Conservation (phyloP, 129 eudicot genomes). For the Saussurea involucrata region DNA sequence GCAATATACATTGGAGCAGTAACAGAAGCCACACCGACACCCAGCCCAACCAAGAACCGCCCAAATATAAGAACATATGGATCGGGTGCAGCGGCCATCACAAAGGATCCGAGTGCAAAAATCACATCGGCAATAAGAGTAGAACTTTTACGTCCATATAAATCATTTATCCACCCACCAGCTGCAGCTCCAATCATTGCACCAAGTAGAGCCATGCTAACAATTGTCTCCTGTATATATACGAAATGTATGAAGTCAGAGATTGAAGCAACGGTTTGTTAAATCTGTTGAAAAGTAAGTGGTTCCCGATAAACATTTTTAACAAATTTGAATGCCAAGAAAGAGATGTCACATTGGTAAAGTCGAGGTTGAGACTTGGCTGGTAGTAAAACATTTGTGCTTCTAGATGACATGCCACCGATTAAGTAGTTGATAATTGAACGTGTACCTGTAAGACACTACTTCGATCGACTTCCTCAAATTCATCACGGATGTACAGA, state of each 20-base stretch:
- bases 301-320: not conserved
- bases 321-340: not conserved
- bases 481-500: slow-evolving; percentile 64
- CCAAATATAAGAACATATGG: slow-evolving; percentile 61
- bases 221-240: slow-evolving; percentile 60
- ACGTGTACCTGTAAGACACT: slow-evolving; percentile 53
- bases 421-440: slow-evolving; percentile 3
- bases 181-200: slow-evolving; percentile 72
- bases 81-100: slow-evolving; percentile 65
- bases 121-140: slow-evolving; percentile 62
- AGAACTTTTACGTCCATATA: slow-evolving; percentile 47
- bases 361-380: not conserved
- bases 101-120: slow-evolving; percentile 51
- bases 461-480: slow-evolving; percentile 44
- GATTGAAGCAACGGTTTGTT: not conserved
- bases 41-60: slow-evolving; percentile 59
- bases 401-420: slow-evolving; percentile 2
- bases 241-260: not conserved
- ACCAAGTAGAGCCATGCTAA: slow-evolving; percentile 87
- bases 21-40: slow-evolving; percentile 84
- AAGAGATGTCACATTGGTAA: not conserved
- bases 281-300: not conserved
- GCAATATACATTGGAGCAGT: slow-evolving; percentile 74
- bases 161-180: slow-evolving; percentile 71
- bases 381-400: not conserved